phyloP scores from a whole-genome alignment of 345 rosid species.

The Sonneratia alba region DNA sequence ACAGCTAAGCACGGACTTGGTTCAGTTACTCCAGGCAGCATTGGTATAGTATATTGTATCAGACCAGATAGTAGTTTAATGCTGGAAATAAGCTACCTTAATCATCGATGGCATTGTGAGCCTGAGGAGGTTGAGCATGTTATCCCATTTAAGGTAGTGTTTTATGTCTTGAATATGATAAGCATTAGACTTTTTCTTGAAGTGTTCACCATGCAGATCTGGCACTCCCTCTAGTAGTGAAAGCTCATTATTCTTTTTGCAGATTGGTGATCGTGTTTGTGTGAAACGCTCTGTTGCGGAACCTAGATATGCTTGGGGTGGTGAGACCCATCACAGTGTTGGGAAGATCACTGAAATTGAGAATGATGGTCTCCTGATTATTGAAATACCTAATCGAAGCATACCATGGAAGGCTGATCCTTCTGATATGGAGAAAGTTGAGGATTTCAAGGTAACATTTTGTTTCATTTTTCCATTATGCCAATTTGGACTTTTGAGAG shows the following conservation, averaged over 20 bases:
- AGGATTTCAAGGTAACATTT: slow-evolving; percentile 72
- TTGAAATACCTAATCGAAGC: slow-evolving; percentile 86
- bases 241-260: slow-evolving; percentile 13
- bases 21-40: slow-evolving; percentile 89
- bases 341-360: slow-evolving; percentile 88
- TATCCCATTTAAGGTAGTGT: slow-evolving; percentile 70
- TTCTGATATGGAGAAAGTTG: slow-evolving; percentile 97
- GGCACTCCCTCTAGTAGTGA: slow-evolving; percentile 3
- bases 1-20: slow-evolving; percentile 94
- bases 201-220: not conserved
- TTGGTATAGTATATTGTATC: slow-evolving; percentile 86
- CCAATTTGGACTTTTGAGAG: not conserved
- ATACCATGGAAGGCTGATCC: slow-evolving; percentile 98
- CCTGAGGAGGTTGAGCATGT: slow-evolving; percentile 96
- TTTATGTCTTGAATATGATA: not conserved
- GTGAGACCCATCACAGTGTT: slow-evolving; percentile 99
- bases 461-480: not conserved
- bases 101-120: slow-evolving; percentile 90
- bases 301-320: slow-evolving; percentile 99
- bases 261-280: slow-evolving; percentile 90
- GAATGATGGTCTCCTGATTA: slow-evolving; percentile 84
- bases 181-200: not conserved
- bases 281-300: slow-evolving; percentile 98
- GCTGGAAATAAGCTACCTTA: slow-evolving; percentile 82
- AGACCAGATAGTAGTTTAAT: slow-evolving; percentile 93